phyloP scores from a whole-genome alignment of 2,329 filamentous ascomycete genomes.

The Coniella vitis region DNA sequence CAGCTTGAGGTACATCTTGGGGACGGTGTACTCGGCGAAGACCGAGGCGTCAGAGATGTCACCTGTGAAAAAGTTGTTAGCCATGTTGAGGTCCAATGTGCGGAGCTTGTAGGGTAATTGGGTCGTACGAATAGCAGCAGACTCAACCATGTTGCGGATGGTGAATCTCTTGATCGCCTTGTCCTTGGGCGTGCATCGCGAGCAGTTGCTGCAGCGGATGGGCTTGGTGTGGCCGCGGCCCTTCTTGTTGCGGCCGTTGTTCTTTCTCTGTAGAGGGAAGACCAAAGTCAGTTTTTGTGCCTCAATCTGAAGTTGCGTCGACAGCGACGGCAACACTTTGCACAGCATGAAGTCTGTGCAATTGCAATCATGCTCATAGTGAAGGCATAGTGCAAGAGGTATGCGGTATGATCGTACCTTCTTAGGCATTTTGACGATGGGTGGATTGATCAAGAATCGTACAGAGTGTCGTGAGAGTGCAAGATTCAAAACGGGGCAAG shows the following conservation, averaged over 20 bases:
- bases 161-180: conserved; percentile 99
- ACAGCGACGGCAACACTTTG: not conserved
- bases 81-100: no score
- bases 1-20: conserved; percentile 99
- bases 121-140: conserved; percentile 94
- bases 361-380: not conserved
- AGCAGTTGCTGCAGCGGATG: conserved; percentile 73
- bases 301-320: not conserved
- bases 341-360: not conserved
- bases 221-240: conserved; percentile 99
- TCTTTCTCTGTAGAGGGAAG: conserved; percentile 23
- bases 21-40: conserved; percentile 98
- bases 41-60: conserved; percentile 99
- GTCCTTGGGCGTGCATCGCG: conserved; percentile 92
- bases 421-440: conserved; percentile 63
- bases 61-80: conserved; percentile 50
- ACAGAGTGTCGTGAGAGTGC: conserved; percentile 20
- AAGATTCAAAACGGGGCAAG: not conserved
- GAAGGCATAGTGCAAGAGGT: not conserved
- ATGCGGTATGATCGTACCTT: conserved; percentile 43
- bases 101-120: no score
- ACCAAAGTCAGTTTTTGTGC: not conserved
- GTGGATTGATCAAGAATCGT: conserved; percentile 29
- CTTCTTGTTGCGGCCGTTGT: conserved; percentile 97
- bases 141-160: conserved; percentile 99